Evolutionary conservation across 805 yeast species (phyloP).

Genomic region (Teunomyces aglyptinius): DNA sequence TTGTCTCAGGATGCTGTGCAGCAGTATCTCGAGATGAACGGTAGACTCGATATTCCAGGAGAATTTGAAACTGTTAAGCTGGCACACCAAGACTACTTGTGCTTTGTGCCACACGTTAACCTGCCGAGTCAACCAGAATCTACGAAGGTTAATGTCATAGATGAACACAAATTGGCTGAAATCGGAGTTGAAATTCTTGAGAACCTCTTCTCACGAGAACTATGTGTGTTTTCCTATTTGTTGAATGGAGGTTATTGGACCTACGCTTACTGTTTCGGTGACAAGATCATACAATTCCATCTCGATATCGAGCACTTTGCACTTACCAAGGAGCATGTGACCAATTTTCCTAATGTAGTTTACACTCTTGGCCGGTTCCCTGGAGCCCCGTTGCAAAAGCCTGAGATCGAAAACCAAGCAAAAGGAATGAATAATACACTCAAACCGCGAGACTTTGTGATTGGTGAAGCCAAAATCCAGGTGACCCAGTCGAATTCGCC

Average conservation of each 20-base stretch:
- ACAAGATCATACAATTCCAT: slow-evolving; percentile 50
- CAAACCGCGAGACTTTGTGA: slow-evolving; percentile 22
- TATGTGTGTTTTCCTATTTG: slow-evolving; percentile 24
- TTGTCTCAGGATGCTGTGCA: background rate
- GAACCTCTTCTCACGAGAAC: slow-evolving; percentile 16
- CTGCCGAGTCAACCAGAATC: background rate
- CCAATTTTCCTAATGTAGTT: slow-evolving; percentile 30
- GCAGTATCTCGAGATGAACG: background rate
- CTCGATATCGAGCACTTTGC: slow-evolving; percentile 23
- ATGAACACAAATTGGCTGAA: slow-evolving; percentile 13
- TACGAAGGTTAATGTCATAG: background rate
- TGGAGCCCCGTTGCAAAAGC: slow-evolving; percentile 15
- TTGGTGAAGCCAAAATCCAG: slow-evolving; percentile 22
- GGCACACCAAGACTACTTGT: slow-evolving; percentile 14
- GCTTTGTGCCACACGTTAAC: slow-evolving; percentile 17
- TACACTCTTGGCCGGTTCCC: slow-evolving; percentile 38
- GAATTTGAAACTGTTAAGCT: background rate
- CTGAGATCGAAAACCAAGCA: slow-evolving; percentile 21
- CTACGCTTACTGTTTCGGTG: slow-evolving; percentile 49
- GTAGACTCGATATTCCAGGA: background rate
- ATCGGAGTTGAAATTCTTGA: slow-evolving; percentile 16
- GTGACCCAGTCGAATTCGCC: slow-evolving; percentile 21
- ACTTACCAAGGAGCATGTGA: slow-evolving; percentile 27
- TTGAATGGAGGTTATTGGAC: slow-evolving; percentile 51
- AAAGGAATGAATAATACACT: slow-evolving; percentile 13